phyloP scores from a whole-genome alignment of 2,329 filamentous ascomycete genomes.

The Talaromyces sp. region DNA sequence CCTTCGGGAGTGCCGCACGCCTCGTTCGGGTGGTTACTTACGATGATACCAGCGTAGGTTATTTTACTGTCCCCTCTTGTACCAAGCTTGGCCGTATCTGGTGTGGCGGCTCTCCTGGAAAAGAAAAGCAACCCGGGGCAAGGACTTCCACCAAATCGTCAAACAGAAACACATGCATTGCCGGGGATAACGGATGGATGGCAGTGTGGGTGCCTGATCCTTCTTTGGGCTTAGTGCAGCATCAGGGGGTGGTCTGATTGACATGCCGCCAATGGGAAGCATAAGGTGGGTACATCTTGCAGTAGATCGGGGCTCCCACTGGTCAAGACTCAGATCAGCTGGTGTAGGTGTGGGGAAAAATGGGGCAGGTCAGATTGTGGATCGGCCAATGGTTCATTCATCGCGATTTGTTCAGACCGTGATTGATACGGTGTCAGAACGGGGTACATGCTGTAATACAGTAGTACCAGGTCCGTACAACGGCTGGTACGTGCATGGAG shows the following conservation, averaged over 20 bases:
- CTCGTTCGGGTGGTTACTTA: background rate
- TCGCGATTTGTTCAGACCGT: background rate
- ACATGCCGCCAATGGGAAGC: background rate
- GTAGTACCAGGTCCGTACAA: background rate
- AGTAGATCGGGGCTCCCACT: background rate
- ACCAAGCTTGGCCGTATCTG: background rate
- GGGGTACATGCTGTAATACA: background rate
- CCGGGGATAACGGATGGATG: background rate
- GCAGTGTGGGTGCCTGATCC: background rate
- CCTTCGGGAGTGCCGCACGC: background rate
- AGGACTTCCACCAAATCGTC: background rate
- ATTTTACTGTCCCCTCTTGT: background rate
- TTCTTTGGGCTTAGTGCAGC: background rate
- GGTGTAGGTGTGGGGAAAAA: background rate
- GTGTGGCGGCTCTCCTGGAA: background rate
- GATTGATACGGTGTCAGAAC: background rate
- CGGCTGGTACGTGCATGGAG: background rate
- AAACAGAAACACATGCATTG: background rate
- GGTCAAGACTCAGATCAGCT: constrained; percentile 15
- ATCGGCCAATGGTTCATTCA: background rate
- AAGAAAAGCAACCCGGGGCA: background rate
- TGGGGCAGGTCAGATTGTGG: background rate
- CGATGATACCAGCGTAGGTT: background rate
- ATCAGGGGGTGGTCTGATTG: background rate
- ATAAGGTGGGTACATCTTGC: background rate